These are phyloP conservation scores for Ceratocystis harringtonii DNA, from an alignment of 2,329 filamentous ascomycete genomes.

Conservation along the genomic window DNA sequence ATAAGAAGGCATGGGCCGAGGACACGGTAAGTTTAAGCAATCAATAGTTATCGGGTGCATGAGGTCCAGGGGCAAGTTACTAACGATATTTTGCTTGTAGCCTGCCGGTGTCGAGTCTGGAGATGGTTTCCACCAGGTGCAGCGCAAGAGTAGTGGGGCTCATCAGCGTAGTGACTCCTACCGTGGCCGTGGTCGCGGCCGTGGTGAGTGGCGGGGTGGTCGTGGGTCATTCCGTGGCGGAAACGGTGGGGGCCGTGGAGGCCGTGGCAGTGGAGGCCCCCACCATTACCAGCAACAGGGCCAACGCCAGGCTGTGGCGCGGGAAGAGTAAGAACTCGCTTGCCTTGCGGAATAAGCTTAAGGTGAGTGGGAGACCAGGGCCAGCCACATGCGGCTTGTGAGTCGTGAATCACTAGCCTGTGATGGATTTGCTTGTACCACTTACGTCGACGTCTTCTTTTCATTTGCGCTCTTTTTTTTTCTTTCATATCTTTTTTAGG, in stretches of 20 bases:
- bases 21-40: conserved; percentile 44
- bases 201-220: conserved; percentile 28
- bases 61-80: neutral
- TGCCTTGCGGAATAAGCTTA: neutral
- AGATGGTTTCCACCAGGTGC: conserved; percentile 62
- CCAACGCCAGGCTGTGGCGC: conserved; percentile 24
- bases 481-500: conserved; percentile 2
- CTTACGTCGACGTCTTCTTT: neutral
- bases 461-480: neutral
- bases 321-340: conserved; percentile 5
- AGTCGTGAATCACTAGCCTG: neutral
- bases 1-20: conserved; percentile 65
- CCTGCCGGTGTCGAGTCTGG: neutral
- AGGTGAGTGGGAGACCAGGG: neutral
- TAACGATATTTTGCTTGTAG: conserved; percentile 15
- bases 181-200: conserved; percentile 39
- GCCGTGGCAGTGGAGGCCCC: conserved; percentile 32
- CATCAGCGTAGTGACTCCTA: conserved; percentile 9
- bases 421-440: neutral
- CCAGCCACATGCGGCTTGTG: conserved; percentile 2
- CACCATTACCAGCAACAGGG: conserved; percentile 21
- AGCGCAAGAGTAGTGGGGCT: conserved; percentile 31
- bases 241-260: conserved; percentile 37
- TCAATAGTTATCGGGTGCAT: conserved; percentile 23
- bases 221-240: conserved; percentile 28